Conservation (phyloP, 2,329 filamentous ascomycete genomes). For the Xylaria sp. region DNA sequence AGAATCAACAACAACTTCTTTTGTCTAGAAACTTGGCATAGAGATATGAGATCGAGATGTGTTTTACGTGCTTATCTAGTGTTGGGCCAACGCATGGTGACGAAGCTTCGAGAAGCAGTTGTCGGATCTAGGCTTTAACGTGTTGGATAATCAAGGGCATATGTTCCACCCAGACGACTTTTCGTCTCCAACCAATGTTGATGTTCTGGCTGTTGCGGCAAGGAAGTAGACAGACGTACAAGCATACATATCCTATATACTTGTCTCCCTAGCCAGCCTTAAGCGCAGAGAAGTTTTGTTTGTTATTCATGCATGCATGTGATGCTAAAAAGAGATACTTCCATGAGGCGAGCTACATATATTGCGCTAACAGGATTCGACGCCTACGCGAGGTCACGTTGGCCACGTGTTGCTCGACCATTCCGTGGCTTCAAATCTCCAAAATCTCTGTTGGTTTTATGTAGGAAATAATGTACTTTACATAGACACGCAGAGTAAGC, state of each 20-base stretch:
- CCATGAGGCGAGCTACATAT: slow-evolving; percentile 20
- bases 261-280: slow-evolving; percentile 10
- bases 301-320: slow-evolving; percentile 24
- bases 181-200: slow-evolving; percentile 6
- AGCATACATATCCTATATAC: slow-evolving; percentile 6
- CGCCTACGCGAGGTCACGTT: slow-evolving; percentile 16
- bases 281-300: slow-evolving; percentile 12
- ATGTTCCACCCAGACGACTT: slow-evolving; percentile 9
- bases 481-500: slow-evolving; percentile 6
- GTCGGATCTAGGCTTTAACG: slow-evolving; percentile 7
- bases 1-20: not conserved
- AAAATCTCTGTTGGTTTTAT: slow-evolving; percentile 20
- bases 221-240: slow-evolving; percentile 12
- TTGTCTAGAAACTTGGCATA: not conserved
- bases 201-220: not conserved
- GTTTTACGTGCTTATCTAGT: not conserved
- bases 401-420: slow-evolving; percentile 34
- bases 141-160: not conserved
- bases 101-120: slow-evolving; percentile 4
- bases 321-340: slow-evolving; percentile 19
- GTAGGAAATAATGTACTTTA: slow-evolving; percentile 16
- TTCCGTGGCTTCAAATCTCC: slow-evolving; percentile 15
- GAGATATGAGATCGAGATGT: slow-evolving; percentile 12
- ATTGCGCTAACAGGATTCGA: slow-evolving; percentile 8
- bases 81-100: slow-evolving; percentile 7